Base-by-base conservation (phyloP, 1,284 basidiomycete species). In the Ceratobasidium sp. region DNA sequence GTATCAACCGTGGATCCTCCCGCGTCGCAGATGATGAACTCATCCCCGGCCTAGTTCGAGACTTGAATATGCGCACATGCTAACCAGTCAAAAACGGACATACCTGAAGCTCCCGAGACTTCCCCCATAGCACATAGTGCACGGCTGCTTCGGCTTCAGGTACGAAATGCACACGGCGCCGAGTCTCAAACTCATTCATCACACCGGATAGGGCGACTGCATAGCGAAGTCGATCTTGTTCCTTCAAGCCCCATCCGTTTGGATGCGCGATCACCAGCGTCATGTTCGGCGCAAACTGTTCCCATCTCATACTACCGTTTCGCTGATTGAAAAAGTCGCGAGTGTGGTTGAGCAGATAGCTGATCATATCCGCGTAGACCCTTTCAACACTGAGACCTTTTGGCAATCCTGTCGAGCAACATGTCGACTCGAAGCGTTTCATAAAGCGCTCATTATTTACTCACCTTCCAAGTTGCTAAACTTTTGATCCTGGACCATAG, bases 61-160 rank as follows among this genome's bases (percentile, higher is more conserved):
- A 39, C 4, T 9, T 4, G 9, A 4, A 45, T 45, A n/a, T 45
- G 43, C 9, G 16, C 16, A n/a, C n/a, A n/a, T 18, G 43, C 4
- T 12, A 10, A 45, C 18, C 43, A 45, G 6, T 3, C 9, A 18
- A n/a, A 45, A 57, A 14, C 36, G 36, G 6, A 36, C 53, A 6
- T 32, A 64, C 60, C 46, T 48, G 43, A 23, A 64, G 45, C 23
- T 50, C 46, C 30, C 50, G 41, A 6, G 41, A 64, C 21, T 64
- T 46, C 18, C 50, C 46, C 60, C 60, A 67, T 5, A 67, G 30
- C 14, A 53, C 36, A 45, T 55, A 67, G 41, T 67, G 64, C 4
- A 67, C 64, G 21, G 64, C 34, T 2, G 64, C 64, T 50, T 67
- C 64, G 1, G 64, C 64, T 55, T 67, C 64, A 1, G 64, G 32